Evolutionary conservation across 139 green algal genomes (phyloP), one percentile per base, ranked within the genome.

Genomic region (Chara braunii): DNA sequence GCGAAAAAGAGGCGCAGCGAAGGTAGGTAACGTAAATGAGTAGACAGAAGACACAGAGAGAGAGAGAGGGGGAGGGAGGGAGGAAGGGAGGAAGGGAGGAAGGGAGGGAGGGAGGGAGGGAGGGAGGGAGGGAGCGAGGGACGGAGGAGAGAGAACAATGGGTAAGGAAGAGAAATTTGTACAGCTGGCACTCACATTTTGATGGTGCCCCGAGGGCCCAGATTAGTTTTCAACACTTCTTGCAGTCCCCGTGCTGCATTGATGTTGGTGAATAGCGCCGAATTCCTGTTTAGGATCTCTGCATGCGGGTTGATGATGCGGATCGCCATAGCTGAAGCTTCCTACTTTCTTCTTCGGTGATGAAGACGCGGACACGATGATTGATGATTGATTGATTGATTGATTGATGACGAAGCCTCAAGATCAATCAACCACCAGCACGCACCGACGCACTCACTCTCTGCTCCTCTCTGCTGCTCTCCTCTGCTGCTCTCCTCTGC

Each of bases 191-290:
- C 53, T 74, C 43, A 72, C 94, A 99, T 99, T 79, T 99, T 99
- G 69, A 99, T 95, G n/a, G 94, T 99, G 22, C 94, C 94, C 52
- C 90, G 94, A 8, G 94, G 94, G 0, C 94, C 90, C 6, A 98
- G 82, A 71, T 99, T 99, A 29, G 85, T 95, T 62, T 90, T 92
- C 86, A 99, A 94, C 1, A 99, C 94, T 43, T 99, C 93, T 54
- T 94, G 83, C 50, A 99, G 81, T 0, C 94, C 94, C 68, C 97
- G 98, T 28, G 90, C 88, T 28, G 94, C 94, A 69, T 96, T 96
- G 74, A 97, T 94, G 84, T 95, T 97, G 93, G 98, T 99, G 68
- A 95, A 95, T 8, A 96, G 79, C 3, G 94, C 91, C 24, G 89
- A 91, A 2, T 59, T 70, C 6, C 76, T 67, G n/a, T 84, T 83